Base-by-base conservation (phyloP, 768 basidiomycete species). In the Cystofilobasidium bisporidii region DNA sequence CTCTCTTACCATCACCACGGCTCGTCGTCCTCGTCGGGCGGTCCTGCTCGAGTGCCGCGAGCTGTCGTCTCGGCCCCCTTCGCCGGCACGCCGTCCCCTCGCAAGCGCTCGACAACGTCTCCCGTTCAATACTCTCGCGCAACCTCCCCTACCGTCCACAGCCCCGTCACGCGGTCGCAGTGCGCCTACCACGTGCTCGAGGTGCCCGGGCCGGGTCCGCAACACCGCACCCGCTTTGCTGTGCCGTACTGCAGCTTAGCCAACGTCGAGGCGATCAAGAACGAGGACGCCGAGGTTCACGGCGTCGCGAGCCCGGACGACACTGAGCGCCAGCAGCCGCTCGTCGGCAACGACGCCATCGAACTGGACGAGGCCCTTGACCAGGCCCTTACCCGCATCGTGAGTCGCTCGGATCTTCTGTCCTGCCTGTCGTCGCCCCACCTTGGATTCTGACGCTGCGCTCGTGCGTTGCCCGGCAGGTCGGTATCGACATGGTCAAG, bases 121-220 rank as follows among this genome's bases (percentile, higher is more conserved):
- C 60, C 28, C 15, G n/a, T 12, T 33, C 1, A 5, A 1, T 5
- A 22, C 18, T 33, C 28, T 10, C 28, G 24, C 32, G 4, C 61
- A 17, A 9, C 28, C 1, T 32, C 30, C 28, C 43, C 61, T 30
- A 6, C 20, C 18, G 20, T 6, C 14, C 24, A n/a, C 30, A 64
- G 63, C 40, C 63, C 63, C 26, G 40, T 64, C 28, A 64, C 63
- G 14, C 63, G 63, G 18, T 64, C 63, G 36, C 63, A 64, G 41
- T 64, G 63, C 63, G 63, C 57, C 40, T 64, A 64, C 55, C 63
- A 64, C 26, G 50, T 64, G n/a, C 63, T 64, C 20, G 50, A 55
- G 12, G 32, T 64, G 15, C 63, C 63, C 15, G 63, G 63, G 28
- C 40, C 63, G 10, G 30, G 33, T 26, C 18, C 38, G 28, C 24